A percentile compares a stretch with the other conserved stretches of the same genome.
Conservation (phyloP, 768 basidiomycete genomes). For the Daedaleopsis sinensis region DNA sequence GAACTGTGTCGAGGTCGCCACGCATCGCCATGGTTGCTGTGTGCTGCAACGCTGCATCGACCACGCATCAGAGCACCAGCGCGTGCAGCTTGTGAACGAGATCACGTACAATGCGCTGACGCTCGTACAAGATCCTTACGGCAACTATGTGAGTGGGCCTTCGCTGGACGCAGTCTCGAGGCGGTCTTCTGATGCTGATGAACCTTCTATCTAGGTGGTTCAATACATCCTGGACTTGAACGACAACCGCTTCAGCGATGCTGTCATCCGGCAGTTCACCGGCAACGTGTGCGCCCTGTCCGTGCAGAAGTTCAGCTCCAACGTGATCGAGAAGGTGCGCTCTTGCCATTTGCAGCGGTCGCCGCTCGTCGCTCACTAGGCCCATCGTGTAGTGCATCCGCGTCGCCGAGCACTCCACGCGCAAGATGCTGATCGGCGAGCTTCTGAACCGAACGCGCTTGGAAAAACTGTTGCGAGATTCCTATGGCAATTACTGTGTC, state of each 20-base stretch:
- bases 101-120: conserved; percentile 98
- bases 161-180: not conserved
- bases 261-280: conserved; percentile 93
- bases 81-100: conserved; percentile 95
- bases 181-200: conserved; percentile 15
- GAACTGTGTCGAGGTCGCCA: conserved; percentile 98
- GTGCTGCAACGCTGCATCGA: conserved; percentile 98
- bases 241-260: conserved; percentile 98
- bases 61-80: conserved; percentile 94
- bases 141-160: conserved; percentile 74
- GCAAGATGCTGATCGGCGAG: conserved; percentile 95
- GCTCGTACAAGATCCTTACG: conserved; percentile 96
- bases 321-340: conserved; percentile 93
- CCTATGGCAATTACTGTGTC: conserved; percentile 95
- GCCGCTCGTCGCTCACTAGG: not conserved
- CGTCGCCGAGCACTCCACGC: conserved; percentile 92
- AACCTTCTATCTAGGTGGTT: conserved; percentile 62
- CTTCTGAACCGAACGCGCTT: conserved; percentile 91
- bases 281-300: conserved; percentile 98
- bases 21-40: conserved; percentile 97
- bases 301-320: conserved; percentile 99
- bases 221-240: conserved; percentile 99
- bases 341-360: not conserved
- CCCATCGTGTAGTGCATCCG: conserved; percentile 61
- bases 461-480: conserved; percentile 95